These are phyloP conservation scores for Helianthus tuberosus DNA, from an alignment of 129 eudicot species.

Conservation along the genomic window DNA sequence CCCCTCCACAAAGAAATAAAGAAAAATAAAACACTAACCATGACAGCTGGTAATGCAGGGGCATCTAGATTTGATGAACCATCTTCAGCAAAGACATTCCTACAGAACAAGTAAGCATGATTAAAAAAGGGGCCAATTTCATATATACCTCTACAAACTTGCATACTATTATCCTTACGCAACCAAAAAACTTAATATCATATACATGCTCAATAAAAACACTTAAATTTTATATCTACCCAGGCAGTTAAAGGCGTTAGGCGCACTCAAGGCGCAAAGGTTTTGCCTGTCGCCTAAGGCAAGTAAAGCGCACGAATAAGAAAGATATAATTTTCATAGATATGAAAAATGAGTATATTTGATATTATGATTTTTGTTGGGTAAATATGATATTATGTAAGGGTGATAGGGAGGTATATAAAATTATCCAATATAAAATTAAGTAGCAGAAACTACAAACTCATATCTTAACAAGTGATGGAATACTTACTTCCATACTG, in stretches of 20 bases:
- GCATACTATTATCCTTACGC: not conserved
- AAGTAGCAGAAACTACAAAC: not conserved
- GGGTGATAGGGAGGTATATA: not conserved
- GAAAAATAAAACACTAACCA: conserved; percentile 38
- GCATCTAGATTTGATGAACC: conserved; percentile 55
- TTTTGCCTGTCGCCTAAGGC: no score
- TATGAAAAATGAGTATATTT: not conserved
- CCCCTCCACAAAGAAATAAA: not conserved
- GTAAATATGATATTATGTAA: not conserved
- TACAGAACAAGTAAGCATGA: conserved; percentile 32
- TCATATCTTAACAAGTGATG: not conserved
- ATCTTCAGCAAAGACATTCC: conserved; percentile 84
- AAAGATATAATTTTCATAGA: not conserved
- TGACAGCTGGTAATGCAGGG: conserved; percentile 59
- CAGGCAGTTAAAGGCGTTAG: no score
- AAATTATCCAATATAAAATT: not conserved
- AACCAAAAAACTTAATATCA: not conserved
- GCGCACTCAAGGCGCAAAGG: no score
- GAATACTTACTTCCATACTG: conserved; percentile 73
- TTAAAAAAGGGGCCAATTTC: not conserved
- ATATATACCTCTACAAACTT: not conserved
- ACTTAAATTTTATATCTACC: not conserved
- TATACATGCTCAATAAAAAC: not conserved
- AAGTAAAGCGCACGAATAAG: not conserved
- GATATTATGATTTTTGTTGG: not conserved